Percentiles rank a stretch among this genome's conserved stretches.
phyloP scores from a whole-genome alignment of 2,329 filamentous ascomycete genomes.

The Curvularia sp. region DNA sequence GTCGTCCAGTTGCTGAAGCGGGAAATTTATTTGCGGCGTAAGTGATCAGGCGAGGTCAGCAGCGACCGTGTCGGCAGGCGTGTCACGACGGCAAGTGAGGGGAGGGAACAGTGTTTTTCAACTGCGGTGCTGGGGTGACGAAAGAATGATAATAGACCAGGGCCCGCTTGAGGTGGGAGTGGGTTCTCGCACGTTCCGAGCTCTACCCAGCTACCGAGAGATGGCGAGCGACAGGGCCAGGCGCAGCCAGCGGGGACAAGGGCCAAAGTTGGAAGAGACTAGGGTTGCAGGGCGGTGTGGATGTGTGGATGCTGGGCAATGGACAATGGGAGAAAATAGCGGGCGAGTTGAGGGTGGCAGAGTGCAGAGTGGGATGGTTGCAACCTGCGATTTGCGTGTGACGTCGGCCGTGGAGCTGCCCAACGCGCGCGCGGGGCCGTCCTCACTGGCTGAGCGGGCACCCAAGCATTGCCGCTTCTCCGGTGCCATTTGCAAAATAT shows the following conservation, averaged over 20 bases:
- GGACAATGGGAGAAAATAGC: slow-evolving; percentile 14
- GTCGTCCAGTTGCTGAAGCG: slow-evolving; percentile 6
- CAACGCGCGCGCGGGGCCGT: slow-evolving; percentile 3
- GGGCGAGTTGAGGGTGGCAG: slow-evolving; percentile 11
- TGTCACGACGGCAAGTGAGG: neutral
- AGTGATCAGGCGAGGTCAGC: slow-evolving; percentile 8
- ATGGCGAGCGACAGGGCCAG: slow-evolving; percentile 19
- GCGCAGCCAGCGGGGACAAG: slow-evolving; percentile 24
- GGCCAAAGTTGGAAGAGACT: slow-evolving; percentile 21
- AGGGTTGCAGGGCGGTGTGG: slow-evolving; percentile 21
- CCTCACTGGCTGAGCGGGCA: neutral
- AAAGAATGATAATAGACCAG: slow-evolving; percentile 42
- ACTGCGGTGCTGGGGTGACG: slow-evolving; percentile 34
- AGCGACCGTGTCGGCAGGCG: neutral
- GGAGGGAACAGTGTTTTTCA: slow-evolving; percentile 11
- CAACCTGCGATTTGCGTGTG: slow-evolving; percentile 28
- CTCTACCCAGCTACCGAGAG: slow-evolving; percentile 16
- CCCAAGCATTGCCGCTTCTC: neutral
- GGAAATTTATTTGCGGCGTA: slow-evolving; percentile 11
- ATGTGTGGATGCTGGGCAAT: slow-evolving; percentile 11
- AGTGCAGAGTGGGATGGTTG: slow-evolving; percentile 9
- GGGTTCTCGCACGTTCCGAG: slow-evolving; percentile 42
- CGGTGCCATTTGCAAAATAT: neutral
- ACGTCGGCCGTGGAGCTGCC: slow-evolving; percentile 31
- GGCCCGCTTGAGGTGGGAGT: slow-evolving; percentile 34